Conservation (phyloP, 2,329 filamentous ascomycete genomes). For the Metarhizium humberi region DNA sequence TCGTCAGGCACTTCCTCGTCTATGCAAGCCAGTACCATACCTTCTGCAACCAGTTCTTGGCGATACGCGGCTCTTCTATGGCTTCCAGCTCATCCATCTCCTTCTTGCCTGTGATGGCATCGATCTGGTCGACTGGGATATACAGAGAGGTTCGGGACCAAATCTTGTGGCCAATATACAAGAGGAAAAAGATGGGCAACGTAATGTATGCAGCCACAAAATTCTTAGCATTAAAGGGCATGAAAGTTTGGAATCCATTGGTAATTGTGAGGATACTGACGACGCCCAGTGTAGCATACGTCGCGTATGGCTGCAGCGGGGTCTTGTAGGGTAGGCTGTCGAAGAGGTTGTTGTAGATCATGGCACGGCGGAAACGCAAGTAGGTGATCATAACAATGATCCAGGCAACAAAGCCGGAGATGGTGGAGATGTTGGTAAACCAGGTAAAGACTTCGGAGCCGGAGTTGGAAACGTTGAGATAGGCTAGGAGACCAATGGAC, state of each 20-base stretch:
- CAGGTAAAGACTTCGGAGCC: constrained; percentile 59
- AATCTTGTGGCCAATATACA: constrained; percentile 54
- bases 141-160: constrained; percentile 33
- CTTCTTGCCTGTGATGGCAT: constrained; percentile 47
- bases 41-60: constrained; percentile 42
- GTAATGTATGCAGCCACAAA: constrained; percentile 61
- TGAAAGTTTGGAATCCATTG: constrained; percentile 70
- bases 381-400: constrained; percentile 49
- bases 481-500: constrained; percentile 56
- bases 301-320: constrained; percentile 51
- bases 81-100: constrained; percentile 52
- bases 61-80: constrained; percentile 34
- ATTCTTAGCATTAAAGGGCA: constrained; percentile 52
- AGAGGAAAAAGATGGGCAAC: constrained; percentile 48
- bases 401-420: constrained; percentile 52
- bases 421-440: constrained; percentile 62
- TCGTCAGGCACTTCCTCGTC: neutral
- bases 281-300: constrained; percentile 48
- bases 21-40: constrained; percentile 49
- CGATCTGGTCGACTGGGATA: constrained; percentile 38
- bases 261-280: constrained; percentile 57
- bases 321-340: constrained; percentile 42
- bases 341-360: constrained; percentile 41
- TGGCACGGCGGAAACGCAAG: constrained; percentile 48
- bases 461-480: constrained; percentile 56